Evolutionary conservation across 2,329 filamentous ascomycete genomes (phyloP), one percentile per base, ranked within the genome.

Genomic region (Alternaria atra): DNA sequence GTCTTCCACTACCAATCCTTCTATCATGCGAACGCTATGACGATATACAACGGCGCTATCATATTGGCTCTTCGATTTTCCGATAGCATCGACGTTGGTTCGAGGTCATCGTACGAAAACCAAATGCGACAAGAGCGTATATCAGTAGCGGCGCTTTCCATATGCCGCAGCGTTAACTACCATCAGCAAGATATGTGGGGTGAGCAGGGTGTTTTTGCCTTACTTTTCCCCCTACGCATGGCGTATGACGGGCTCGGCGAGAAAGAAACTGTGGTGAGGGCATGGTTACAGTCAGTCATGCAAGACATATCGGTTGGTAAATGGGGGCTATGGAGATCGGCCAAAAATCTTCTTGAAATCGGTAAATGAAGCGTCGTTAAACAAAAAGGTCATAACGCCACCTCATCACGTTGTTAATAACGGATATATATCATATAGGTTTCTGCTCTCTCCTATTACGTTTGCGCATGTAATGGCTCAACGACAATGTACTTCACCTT

Each of bases 151-250:
- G 52, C 27, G 10, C 37, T 55, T 30, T 23, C 25, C 17, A 55
- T 55, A 32, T 55, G 52, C 30, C 52, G 52, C 32, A 55, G 52
- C 40, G 29, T 55, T 23, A 40, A 55, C 6, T 46, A 55, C 15
- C 52, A 55, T 32, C 43, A 46, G 8, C 29, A 15, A 44, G 39
- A 44, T 40, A 12, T n/a, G 20, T 46, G 23, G n/a, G 52, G 52
- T n/a, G 52, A 55, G 30, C 52, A 44, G 15, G 39, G 52, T n/a
- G 15, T 25, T 35, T 55, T 55, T 10, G 40, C 34, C 27, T 20
- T 55, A 4, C 52, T 55, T 7, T 55, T 55, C 30, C 52, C 52
- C 20, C 40, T 55, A 8, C 52, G 52, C 15, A 55, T 55, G 52
- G 52, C 52, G 15, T 43, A 55, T 23, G 52, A 55, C 15, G 52